phyloP scores from a whole-genome alignment of 2,329 filamentous ascomycete species.

The Colletotrichum sp. region DNA sequence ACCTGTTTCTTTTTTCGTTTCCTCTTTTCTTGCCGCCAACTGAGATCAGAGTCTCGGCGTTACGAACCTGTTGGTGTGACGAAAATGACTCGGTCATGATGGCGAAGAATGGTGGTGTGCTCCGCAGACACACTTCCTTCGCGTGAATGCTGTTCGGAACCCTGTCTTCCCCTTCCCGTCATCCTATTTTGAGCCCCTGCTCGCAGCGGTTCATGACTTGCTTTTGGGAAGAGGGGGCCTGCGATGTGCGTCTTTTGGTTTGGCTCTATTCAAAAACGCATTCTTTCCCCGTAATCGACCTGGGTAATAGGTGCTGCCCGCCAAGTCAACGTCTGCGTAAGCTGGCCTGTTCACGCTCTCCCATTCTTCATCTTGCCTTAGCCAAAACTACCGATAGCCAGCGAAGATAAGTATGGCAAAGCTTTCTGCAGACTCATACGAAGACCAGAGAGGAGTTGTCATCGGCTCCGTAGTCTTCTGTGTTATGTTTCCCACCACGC shows the following conservation, averaged over 20 bases:
- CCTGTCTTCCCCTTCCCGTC: neutral
- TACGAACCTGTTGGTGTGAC: neutral
- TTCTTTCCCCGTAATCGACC: neutral
- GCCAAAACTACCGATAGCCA: neutral
- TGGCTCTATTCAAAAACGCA: neutral
- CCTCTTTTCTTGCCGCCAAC: neutral
- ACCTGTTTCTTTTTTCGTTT: neutral
- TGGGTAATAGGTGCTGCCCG: neutral
- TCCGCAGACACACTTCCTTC: neutral
- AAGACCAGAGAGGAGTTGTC: constrained; percentile 17
- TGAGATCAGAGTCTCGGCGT: neutral
- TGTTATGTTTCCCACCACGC: constrained; percentile 18
- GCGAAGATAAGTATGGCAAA: neutral
- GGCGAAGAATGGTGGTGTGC: neutral
- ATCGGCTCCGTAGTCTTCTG: constrained; percentile 24
- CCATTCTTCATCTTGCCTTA: neutral
- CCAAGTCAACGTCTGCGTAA: neutral
- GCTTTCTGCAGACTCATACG: neutral
- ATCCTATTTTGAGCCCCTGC: neutral
- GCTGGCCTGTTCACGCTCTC: neutral
- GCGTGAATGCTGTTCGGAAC: neutral
- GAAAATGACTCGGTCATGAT: neutral
- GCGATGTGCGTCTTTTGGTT: neutral
- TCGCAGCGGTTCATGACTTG: neutral
- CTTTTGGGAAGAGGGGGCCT: neutral